Base-by-base conservation (phyloP, 108 stramenopile genomes). In the Fragilaria crotonensis region DNA sequence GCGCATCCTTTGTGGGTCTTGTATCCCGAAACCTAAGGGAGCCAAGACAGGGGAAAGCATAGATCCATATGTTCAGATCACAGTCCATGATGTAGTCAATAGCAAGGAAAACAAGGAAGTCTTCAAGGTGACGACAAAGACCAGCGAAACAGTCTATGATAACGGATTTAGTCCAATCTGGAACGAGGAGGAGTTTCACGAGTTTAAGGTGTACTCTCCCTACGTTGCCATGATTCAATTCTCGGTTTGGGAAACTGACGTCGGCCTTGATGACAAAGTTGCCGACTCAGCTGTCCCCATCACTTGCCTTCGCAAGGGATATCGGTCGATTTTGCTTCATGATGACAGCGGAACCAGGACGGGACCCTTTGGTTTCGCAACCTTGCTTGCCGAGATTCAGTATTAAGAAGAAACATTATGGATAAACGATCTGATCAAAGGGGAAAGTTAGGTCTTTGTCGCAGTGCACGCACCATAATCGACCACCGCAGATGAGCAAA, bases 11-110 rank as follows among this genome's bases (percentile, higher is more conserved):
- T 60, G 68, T 36, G 90, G 78, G 3, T 66, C 74, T 45, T 86
- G 82, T 59, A 57, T 92, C 41, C 93, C 93, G 22, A 90, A 94
- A 70, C 85, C 93, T 3, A 50, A 70, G 3, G 93, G 88, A 22
- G 72, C 67, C 36, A 67, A 64, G 26, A 59, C 44, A 17, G 93
- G 93, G 21, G 88, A 94, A 71, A 70, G 68, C 26, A 79, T 88
- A 47, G 85, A 88, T 63, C 89, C 93, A 5, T 94, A 86, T 27
- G 76, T 94, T 18, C 62, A 67, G 7, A 68, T 90, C 18, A 65
- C 78, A 25, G 26, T 83, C 26, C 74, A 93, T 62, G 87, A 90
- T 72, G 14, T 41, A 7, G 66, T 82, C 58, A 46, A 62, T 59
- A 72, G 57, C 31, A 58, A 58, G 27, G 30, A 66, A 20, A 72